Evolutionary conservation across 768 basidiomycete species (phyloP), one percentile per base, ranked within the genome.

Genomic region (Tulasnella sp.): DNA sequence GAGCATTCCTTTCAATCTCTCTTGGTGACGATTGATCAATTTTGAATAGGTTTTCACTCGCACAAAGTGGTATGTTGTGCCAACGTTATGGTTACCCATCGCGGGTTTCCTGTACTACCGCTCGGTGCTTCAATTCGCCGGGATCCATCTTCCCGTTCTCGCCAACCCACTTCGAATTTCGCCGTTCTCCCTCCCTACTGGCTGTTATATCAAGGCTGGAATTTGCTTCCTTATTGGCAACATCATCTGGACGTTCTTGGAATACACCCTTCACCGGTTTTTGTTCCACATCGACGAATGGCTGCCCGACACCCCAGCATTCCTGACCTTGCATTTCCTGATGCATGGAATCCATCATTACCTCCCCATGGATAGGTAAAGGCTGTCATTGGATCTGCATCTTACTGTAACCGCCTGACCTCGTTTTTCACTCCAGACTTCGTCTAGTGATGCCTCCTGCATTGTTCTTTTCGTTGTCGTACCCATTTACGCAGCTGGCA

Each of bases 341-440:
- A 74, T 89, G 67, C 96, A 98, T 66, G 96, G 96, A 14, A 81
- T 99, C 34, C 96, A 99, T 67, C 96, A 99, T 69, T 99, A 93
- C 66, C 74, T 99, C 62, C 96, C 92, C 14, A 96, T 97, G 92
- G 92, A 96, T 66, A 75, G 81, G 85, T 88, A 65, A 61, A 78
- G 69, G 5, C 15, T 34, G 14, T 34, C 27, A 12, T 40, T 15
- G 11, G 41, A 5, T 6, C 12, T 53, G 51, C 32, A 39, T 53
- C 14, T 19, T 7, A 6, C 1, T 40, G 31, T 15, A 12, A 39
- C 6, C 1, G 2, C 19, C 51, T 53, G 11, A 53, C 36, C 8
- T 37, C 37, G 15, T 46, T 15, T 43, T 25, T 6, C 4, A 6
- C 29, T 34, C 17, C 42, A 86, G 89, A 57, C 71, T 97, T 65